phyloP scores from a whole-genome alignment of 192 early-diverging fungal species.

The Coemansia sp. region DNA sequence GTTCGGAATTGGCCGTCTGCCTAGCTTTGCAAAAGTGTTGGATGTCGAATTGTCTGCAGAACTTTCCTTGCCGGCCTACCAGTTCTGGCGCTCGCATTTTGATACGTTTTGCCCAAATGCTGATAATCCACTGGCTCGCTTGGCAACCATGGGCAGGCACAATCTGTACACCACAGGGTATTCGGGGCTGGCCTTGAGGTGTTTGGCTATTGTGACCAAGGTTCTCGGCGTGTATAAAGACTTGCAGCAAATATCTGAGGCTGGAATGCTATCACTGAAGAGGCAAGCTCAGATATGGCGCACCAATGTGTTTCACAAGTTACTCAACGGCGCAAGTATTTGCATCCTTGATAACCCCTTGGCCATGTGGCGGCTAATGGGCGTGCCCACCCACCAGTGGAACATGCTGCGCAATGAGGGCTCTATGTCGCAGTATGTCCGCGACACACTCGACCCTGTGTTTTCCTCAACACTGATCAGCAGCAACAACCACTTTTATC shows the following conservation, averaged over 20 bases:
- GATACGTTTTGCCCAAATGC: conserved; percentile 9
- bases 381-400: conserved; percentile 84
- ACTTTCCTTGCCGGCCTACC: conserved; percentile 68
- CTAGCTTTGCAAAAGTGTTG: conserved; percentile 61
- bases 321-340: conserved; percentile 62
- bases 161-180: conserved; percentile 82
- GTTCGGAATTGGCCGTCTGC: conserved; percentile 70
- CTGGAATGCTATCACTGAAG: conserved; percentile 55
- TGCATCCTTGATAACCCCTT: conserved; percentile 71
- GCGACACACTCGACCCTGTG: conserved; percentile 81
- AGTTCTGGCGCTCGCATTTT: conserved; percentile 75
- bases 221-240: conserved; percentile 57
- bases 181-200: conserved; percentile 71
- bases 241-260: conserved; percentile 57
- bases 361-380: conserved; percentile 82
- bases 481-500: conserved; percentile 85
- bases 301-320: conserved; percentile 61
- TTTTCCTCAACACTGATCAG: conserved; percentile 59
- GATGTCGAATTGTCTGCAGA: conserved; percentile 68
- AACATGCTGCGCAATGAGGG: conserved; percentile 81
- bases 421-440: conserved; percentile 71
- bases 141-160: conserved; percentile 24
- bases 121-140: not conserved
- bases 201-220: conserved; percentile 61
- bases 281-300: conserved; percentile 67